A percentile compares a stretch with the other conserved stretches of the same genome.
Evolutionary conservation across 345 rosid species (phyloP).

Genomic region (Schrenkiella parvula): DNA sequence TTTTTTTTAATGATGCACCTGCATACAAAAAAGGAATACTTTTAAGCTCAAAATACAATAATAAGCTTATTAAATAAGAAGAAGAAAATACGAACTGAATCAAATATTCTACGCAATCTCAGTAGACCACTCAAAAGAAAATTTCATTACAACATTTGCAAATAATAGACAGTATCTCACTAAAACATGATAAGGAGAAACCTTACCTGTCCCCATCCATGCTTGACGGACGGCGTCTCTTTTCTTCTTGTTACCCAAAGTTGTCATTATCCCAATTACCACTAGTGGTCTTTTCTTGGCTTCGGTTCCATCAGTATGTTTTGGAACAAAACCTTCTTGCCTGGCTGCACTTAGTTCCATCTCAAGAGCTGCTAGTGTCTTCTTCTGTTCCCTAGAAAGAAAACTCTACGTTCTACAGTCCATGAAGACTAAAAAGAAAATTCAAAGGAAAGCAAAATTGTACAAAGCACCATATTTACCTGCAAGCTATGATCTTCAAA

Average conservation of each 20-base stretch:
- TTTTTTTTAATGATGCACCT: slow-evolving; percentile 54
- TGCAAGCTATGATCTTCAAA: slow-evolving; percentile 81
- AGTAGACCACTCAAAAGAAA: neutral
- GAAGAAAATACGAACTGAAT: neutral
- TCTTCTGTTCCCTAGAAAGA: slow-evolving; percentile 71
- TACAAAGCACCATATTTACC: slow-evolving; percentile 37
- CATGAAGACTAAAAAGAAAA: neutral
- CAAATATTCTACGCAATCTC: neutral
- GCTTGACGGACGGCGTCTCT: slow-evolving; percentile 87
- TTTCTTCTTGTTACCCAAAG: slow-evolving; percentile 66
- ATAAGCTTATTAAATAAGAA: neutral
- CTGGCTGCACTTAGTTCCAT: slow-evolving; percentile 62
- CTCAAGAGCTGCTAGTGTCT: slow-evolving; percentile 67
- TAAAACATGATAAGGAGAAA: neutral
- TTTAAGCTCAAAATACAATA: slow-evolving; percentile 9
- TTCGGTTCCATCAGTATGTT: slow-evolving; percentile 31
- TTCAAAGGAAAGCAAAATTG: neutral
- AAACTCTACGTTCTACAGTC: neutral
- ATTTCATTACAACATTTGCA: too few relatives aligned
- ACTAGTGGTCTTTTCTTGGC: slow-evolving; percentile 59
- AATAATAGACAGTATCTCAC: neutral
- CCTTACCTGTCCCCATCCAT: slow-evolving; percentile 82
- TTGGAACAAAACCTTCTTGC: slow-evolving; percentile 53
- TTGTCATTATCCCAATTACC: slow-evolving; percentile 70
- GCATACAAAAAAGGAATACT: neutral